These are phyloP conservation scores for Phytophthora cactorum DNA, from an alignment of 352 stramenopile genomes.

Conservation along the genomic window DNA sequence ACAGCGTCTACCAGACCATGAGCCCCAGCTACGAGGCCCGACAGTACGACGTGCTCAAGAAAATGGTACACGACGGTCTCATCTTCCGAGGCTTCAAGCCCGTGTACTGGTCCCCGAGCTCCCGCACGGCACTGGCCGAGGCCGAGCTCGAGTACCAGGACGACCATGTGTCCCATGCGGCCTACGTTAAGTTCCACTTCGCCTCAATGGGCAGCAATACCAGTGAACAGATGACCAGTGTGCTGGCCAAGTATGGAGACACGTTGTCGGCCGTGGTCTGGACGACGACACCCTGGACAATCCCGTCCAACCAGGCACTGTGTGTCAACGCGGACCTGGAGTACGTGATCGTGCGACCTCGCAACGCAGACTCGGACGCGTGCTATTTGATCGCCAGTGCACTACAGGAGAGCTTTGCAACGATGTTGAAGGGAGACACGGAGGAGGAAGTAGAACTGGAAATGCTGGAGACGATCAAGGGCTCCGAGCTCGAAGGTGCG, in stretches of 20 bases:
- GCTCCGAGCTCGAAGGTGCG: slow-evolving; percentile 54
- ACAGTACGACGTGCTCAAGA: slow-evolving; percentile 97
- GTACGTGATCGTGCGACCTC: slow-evolving; percentile 92
- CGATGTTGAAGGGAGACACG: slow-evolving; percentile 20
- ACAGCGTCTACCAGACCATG: slow-evolving; percentile 94
- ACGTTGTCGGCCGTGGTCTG: slow-evolving; percentile 90
- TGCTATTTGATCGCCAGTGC: slow-evolving; percentile 73
- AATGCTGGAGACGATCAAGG: slow-evolving; percentile 71
- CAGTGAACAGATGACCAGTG: slow-evolving; percentile 12
- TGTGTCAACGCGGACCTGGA: slow-evolving; percentile 94
- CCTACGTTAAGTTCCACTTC: slow-evolving; percentile 93
- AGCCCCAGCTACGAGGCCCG: slow-evolving; percentile 95
- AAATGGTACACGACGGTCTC: slow-evolving; percentile 96
- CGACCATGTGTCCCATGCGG: slow-evolving; percentile 95
- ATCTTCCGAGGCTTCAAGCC: slow-evolving; percentile 98
- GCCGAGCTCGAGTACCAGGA: slow-evolving; percentile 99
- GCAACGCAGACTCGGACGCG: slow-evolving; percentile 26
- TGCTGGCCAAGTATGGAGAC: slow-evolving; percentile 48
- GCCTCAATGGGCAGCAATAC: slow-evolving; percentile 36
- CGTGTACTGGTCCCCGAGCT: slow-evolving; percentile 98
- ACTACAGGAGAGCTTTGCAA: slow-evolving; percentile 54
- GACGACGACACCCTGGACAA: slow-evolving; percentile 99
- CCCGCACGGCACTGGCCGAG: slow-evolving; percentile 97
- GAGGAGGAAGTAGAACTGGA: slow-evolving; percentile 37
- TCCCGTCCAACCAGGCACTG: slow-evolving; percentile 97